Percentiles rank a stretch among this genome's conserved stretches.
Evolutionary conservation across 768 basidiomycete genomes (phyloP).

Genomic region (Asterophora parasitica): DNA sequence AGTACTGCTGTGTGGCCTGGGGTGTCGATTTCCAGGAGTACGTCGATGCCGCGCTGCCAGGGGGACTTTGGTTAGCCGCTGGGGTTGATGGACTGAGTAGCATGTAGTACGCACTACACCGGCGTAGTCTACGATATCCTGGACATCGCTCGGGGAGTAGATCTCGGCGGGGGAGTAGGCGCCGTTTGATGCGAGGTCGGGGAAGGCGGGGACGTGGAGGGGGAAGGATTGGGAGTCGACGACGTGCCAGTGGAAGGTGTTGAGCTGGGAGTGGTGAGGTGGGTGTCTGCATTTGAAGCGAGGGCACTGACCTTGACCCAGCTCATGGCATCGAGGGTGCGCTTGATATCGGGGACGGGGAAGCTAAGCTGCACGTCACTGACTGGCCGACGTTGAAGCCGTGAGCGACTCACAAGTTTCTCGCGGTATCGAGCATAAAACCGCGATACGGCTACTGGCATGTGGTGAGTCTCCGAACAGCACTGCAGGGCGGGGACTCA

Average conservation of each 20-base stretch:
- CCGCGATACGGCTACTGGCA: conserved; percentile 61
- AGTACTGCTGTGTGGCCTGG: conserved; percentile 79
- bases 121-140: conserved; percentile 60
- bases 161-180: conserved; percentile 57
- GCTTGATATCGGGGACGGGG: conserved; percentile 57
- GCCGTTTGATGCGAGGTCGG: conserved; percentile 57
- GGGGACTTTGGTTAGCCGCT: not conserved
- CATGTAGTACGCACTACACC: conserved; percentile 41
- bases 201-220: conserved; percentile 52
- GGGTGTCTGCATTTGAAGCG: conserved; percentile 41
- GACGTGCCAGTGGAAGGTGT: conserved; percentile 79
- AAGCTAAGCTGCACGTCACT: conserved; percentile 34
- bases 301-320: conserved; percentile 52
- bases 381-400: not conserved
- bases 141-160: conserved; percentile 53
- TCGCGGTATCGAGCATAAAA: conserved; percentile 75
- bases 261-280: conserved; percentile 48
- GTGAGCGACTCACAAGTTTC: conserved; percentile 55
- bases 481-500: conserved; percentile 26
- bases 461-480: not conserved
- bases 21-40: conserved; percentile 75
- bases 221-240: conserved; percentile 80
- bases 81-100: conserved; percentile 21
- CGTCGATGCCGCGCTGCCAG: conserved; percentile 63
- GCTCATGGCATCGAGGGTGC: conserved; percentile 73